These are phyloP conservation scores for Middelhovenomyces tepae DNA, from an alignment of 805 yeast species.

Conservation along the genomic window DNA sequence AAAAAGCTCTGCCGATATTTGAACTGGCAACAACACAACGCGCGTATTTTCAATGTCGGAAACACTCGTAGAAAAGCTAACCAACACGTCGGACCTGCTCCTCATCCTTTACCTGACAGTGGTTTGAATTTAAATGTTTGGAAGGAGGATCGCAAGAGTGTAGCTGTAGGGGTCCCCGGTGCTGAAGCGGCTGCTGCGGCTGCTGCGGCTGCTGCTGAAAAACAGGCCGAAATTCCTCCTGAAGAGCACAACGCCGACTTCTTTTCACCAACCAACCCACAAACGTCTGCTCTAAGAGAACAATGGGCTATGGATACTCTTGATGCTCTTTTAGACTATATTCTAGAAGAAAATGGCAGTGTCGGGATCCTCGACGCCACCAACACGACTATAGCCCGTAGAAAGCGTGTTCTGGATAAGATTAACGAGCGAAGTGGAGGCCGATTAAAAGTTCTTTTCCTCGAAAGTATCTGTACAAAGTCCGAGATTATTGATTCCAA, in stretches of 20 bases:
- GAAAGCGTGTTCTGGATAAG: conserved; percentile 47
- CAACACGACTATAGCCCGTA: conserved; percentile 66
- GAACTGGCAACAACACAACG: conserved; percentile 89
- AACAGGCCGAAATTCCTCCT: conserved; percentile 4
- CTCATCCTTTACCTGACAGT: conserved; percentile 49
- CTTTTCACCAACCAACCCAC: conserved; percentile 69
- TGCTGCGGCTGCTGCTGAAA: conserved; percentile 3
- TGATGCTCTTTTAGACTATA: conserved; percentile 72
- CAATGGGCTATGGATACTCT: conserved; percentile 95
- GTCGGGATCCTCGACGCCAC: conserved; percentile 95
- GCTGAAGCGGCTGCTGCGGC: background rate
- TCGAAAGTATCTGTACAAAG: conserved; percentile 85
- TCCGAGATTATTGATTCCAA: conserved; percentile 71
- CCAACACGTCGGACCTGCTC: conserved; percentile 58
- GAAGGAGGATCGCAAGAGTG: too few relatives aligned
- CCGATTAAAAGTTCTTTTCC: conserved; percentile 61
- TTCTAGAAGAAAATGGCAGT: conserved; percentile 72
- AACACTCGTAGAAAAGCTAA: conserved; percentile 76
- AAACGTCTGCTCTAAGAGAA: conserved; percentile 62
- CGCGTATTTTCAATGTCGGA: conserved; percentile 90
- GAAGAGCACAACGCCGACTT: conserved; percentile 65
- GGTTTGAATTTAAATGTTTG: too few relatives aligned
- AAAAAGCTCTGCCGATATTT: conserved; percentile 83
- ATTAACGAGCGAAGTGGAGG: conserved; percentile 24
- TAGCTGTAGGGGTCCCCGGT: too few relatives aligned